Conservation (phyloP, 108 stramenopile species). For the Nitzschia sp. region DNA sequence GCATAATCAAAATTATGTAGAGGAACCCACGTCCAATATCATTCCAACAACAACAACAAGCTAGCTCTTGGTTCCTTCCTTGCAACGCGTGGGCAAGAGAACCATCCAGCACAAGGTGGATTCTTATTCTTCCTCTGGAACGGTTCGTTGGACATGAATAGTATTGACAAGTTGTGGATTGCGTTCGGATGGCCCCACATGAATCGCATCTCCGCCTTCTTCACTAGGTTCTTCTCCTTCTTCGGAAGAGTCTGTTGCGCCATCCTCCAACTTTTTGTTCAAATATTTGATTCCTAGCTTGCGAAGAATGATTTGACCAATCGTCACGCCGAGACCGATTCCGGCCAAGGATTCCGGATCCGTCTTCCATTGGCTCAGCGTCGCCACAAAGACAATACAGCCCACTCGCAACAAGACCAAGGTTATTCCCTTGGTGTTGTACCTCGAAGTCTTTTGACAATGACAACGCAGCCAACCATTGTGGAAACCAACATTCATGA, state of each 20-base stretch:
- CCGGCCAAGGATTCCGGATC: slow-evolving; percentile 31
- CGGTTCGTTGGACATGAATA: too few species aligned
- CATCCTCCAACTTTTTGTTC: neutral
- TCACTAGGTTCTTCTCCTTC: neutral
- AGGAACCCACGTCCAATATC: too few species aligned
- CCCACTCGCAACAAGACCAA: slow-evolving; percentile 22
- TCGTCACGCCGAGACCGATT: slow-evolving; percentile 22
- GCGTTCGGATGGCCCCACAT: neutral
- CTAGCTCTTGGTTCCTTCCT: too few species aligned
- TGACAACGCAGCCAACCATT: slow-evolving; percentile 1
- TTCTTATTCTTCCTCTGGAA: too few species aligned
- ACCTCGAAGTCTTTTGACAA: neutral
- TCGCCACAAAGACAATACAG: slow-evolving; percentile 31
- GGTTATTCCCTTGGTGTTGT: neutral
- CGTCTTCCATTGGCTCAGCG: slow-evolving; percentile 38
- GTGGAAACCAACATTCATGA: slow-evolving; percentile 39
- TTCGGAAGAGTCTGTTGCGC: neutral
- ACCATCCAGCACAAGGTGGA: too few species aligned
- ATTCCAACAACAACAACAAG: too few species aligned
- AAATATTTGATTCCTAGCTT: neutral
- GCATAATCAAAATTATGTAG: too few species aligned
- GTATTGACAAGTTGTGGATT: neutral
- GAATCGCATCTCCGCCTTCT: neutral
- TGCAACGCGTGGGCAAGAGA: too few species aligned
- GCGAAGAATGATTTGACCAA: neutral